A percentile compares a stretch with the other conserved stretches of the same genome.
phyloP scores from a whole-genome alignment of 768 basidiomycete genomes.

The Lenzites betulinus region DNA sequence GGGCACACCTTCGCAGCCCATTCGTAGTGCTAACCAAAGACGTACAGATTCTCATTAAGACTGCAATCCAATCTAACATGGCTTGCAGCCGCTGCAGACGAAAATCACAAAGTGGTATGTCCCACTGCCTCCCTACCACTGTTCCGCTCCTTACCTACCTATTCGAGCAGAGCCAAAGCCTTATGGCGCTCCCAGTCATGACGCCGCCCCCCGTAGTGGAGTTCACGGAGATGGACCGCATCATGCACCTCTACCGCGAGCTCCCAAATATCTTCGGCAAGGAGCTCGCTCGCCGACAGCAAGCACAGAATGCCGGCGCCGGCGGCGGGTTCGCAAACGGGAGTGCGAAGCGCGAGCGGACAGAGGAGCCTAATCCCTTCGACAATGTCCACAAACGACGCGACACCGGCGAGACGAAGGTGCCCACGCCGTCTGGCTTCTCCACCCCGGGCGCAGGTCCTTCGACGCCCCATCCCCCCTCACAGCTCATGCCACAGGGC shows the following conservation, averaged over 20 bases:
- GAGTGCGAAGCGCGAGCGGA: constrained; percentile 62
- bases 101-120: constrained; percentile 48
- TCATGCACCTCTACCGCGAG: constrained; percentile 64
- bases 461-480: constrained; percentile 20
- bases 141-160: constrained; percentile 6
- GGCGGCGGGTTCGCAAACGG: constrained; percentile 14
- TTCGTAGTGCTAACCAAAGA: background rate
- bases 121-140: background rate
- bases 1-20: constrained; percentile 6
- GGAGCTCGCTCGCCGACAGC: constrained; percentile 32
- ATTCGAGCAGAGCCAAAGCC: constrained; percentile 22
- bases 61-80: constrained; percentile 73
- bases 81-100: constrained; percentile 70
- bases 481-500: constrained; percentile 13
- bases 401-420: constrained; percentile 66
- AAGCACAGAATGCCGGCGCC: background rate
- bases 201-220: constrained; percentile 55
- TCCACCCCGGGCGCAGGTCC: constrained; percentile 15
- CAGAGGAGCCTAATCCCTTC: constrained; percentile 44
- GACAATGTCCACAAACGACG: constrained; percentile 61
- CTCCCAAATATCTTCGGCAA: constrained; percentile 64
- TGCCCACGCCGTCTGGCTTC: constrained; percentile 34
- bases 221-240: constrained; percentile 55
- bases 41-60: constrained; percentile 55
- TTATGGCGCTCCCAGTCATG: constrained; percentile 55